Base-by-base conservation (phyloP, 352 stramenopile species). In the Phytophthora sp. region DNA sequence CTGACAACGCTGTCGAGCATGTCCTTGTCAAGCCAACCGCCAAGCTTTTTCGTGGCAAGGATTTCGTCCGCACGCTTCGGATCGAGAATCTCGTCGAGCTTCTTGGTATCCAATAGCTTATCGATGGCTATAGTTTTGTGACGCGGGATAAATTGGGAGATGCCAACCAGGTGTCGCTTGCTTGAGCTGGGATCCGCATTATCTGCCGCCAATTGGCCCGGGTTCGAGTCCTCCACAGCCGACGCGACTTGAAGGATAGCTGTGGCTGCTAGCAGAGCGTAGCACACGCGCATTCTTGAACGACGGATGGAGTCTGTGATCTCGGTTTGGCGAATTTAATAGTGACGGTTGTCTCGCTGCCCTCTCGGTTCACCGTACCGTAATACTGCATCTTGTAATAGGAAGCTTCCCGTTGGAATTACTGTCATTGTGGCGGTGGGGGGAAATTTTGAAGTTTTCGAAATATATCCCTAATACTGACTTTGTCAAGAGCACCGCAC, bases 31-130 rank as follows among this genome's bases (percentile, higher is more conserved):
- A 50, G 21, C 24, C 23, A 33, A 3, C 42, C 23, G 24, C 23
- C 42, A 33, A 50, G 23, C 4, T 29, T 29, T 3, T 21, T 21
- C 18, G 20, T 33, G 15, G 21, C 42, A 18, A 50, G 15, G 2
- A 50, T 13, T 20, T 20, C 23, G 15, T 50, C 46, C 27, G n/a
- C 26, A 16, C 29, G 12, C 46, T 53, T 36, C 46, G 46, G 29
- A 16, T 53, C 29, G 46, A 53, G 27, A 23, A 39, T 53, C n/a
- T 38, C 29, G 27, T 39, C 18, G 46, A 53, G 15, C 4, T 50
- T 4, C 42, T 50, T 50, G 12, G 42, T 33, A 3, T 50, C 21
- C 21, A 50, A 50, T 7, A 33, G 12, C 13, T 50, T 3, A 16
- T 50, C 42, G 23, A 50, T 33, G 8, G 39, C 29, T 47, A 47